Evolutionary conservation across 208 protist species (phyloP), one percentile per base, ranked within the genome.

Genomic region (Trypanosoma theileri): DNA sequence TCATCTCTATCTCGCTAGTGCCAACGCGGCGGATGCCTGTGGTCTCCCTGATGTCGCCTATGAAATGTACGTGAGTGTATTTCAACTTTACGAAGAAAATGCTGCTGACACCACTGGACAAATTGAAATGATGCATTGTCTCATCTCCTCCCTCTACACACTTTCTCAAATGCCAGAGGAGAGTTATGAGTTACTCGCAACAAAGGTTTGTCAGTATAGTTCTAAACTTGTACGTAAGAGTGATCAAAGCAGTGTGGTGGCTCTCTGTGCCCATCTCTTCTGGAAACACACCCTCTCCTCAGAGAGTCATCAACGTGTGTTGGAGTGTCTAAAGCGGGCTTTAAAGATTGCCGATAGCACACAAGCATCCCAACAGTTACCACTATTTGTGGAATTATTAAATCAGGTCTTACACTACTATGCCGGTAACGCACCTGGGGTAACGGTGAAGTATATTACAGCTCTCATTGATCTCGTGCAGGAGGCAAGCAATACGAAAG

Each of bases 331-430:
- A 53, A 84, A 98, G 77, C 83, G 96, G 17, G 67, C 94, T 14
- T 64, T 98, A 51, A 97, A 98, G 77, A 85, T 98, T 64, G 92
- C 97, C 0, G 85, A 97, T 45, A 81, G 90, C 48, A 91, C 89
- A n/a, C 77, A 85, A 57, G 44, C 79, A 9, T 57, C 79, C 12
- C 80, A 92, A 48, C 86, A 97, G 62, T 79, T 95, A 11, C 61
- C 84, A 9, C 83, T 99, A 22, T 98, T 98, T 86, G 92, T 98
- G 54, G 94, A 98, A 22, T 93, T 99, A 50, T 82, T 99, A 14
- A 98, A 99, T 71, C 55, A 88, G 9, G 92, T 96, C 57, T 64
- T 99, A 1, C 97, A 95, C 82, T 98, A 97, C 79, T 98, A 92
- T 79, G 88, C 95, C 4, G 60, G 84, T 22, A 74, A 88, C 55